A percentile compares a stretch with the other conserved stretches of the same genome.
Conservation (phyloP, 2,329 filamentous ascomycete species). For the Xylariomycetidae sp. region DNA sequence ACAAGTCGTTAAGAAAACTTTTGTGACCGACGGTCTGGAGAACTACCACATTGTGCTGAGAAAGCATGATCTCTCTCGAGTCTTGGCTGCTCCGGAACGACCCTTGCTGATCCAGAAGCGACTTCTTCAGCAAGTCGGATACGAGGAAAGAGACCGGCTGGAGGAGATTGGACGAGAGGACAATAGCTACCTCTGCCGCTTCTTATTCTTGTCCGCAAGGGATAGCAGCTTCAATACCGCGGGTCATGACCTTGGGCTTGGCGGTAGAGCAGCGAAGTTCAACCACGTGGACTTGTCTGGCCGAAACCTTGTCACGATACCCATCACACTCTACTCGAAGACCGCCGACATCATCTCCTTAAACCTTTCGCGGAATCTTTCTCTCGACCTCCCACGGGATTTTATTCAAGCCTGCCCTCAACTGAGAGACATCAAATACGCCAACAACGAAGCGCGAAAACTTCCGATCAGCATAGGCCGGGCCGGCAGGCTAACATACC, state of each 20-base stretch:
- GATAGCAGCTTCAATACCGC: conserved; percentile 73
- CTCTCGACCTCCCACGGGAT: conserved; percentile 87
- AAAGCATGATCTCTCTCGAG: conserved; percentile 82
- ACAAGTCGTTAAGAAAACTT: conserved; percentile 92
- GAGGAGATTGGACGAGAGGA: conserved; percentile 95
- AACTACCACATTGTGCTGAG: conserved; percentile 95
- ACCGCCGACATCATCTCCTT: conserved; percentile 89
- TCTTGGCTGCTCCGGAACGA: conserved; percentile 71
- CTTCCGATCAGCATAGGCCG: conserved; percentile 78
- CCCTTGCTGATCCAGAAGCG: conserved; percentile 89
- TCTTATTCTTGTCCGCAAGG: conserved; percentile 87
- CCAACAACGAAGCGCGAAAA: conserved; percentile 85
- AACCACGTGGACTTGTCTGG: conserved; percentile 90
- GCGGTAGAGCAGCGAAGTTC: conserved; percentile 78
- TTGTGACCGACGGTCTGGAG: conserved; percentile 80
- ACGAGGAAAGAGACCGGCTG: conserved; percentile 76
- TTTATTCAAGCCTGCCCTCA: conserved; percentile 93
- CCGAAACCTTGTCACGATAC: conserved; percentile 88
- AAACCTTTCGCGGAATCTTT: conserved; percentile 88
- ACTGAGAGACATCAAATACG: conserved; percentile 90
- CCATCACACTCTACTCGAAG: conserved; percentile 87
- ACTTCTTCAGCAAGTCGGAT: conserved; percentile 85
- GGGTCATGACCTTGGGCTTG: conserved; percentile 73
- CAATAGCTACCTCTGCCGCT: conserved; percentile 93
- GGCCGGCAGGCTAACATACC: conserved; percentile 73